Base-by-base conservation (phyloP, 2,329 filamentous ascomycete species). In the Elsinoe fawcettii region DNA sequence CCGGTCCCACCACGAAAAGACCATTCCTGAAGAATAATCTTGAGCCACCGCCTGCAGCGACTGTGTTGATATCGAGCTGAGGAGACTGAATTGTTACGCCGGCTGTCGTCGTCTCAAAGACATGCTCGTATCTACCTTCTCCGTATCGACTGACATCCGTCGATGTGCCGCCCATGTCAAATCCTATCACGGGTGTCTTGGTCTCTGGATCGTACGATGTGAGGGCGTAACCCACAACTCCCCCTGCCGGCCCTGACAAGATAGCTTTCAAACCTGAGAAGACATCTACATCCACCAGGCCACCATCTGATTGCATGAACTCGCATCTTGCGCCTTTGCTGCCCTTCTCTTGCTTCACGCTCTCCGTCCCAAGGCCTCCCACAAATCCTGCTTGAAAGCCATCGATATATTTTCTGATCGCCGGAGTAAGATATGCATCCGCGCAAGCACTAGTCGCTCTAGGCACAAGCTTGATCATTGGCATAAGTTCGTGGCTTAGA, bases 41-140 rank as follows among this genome's bases (percentile, higher is more conserved):
- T 0, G 87, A 92, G 5, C 90, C 90, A 61, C 91, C 91, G 47
- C 91, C 91, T 2, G 91, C 91, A 5, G 91, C 91, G 1, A 96
- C 91, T 0, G 91, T 96, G 70, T 96, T 96, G 73, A 96, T 96
- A 66, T 96, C 90, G 0, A 96, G 79, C 66, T 96, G 90, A 0
- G 91, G 91, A 1, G 88, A 91, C 66, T 96, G 90, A 25, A 96
- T 93, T 0, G 90, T 92, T 0, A 96, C 88, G n/a, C 91, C 91
- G 0, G 91, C 91, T 1, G 90, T 95, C 0, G 89, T 95, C 0
- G 90, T 95, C 71, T 95, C 91, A 63, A 96, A 96, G 0, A 95
- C 90, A 66, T 96, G 91, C 65, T 96, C 91, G 65, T 95, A 92
- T 56, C 88, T 79, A 14, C 91, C 91, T 56, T 86, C 83, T 2